phyloP scores from a whole-genome alignment of 805 yeast genomes.

The Blastobotrys chiropterorum region DNA sequence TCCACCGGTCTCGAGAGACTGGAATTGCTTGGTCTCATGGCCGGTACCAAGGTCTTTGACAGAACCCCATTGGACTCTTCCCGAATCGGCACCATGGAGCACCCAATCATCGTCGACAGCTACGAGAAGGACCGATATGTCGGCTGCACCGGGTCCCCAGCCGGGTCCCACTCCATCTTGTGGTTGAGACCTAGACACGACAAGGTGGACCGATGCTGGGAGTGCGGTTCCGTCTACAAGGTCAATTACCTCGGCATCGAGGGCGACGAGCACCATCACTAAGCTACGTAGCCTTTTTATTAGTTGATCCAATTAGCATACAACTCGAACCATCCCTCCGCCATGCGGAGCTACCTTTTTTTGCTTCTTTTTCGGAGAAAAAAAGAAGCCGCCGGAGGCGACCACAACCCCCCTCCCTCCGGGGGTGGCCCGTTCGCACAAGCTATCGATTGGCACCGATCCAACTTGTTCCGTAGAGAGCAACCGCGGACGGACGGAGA shows the following conservation, averaged over 20 bases:
- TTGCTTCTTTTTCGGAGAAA: too few relatives aligned
- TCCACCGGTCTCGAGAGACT: conserved; percentile 98
- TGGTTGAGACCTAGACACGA: conserved; percentile 87
- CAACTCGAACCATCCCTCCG: too few relatives aligned
- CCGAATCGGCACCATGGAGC: conserved; percentile 83
- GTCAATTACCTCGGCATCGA: conserved; percentile 83
- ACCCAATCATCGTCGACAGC: conserved; percentile 85
- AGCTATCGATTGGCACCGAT: too few relatives aligned
- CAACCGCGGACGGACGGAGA: too few relatives aligned
- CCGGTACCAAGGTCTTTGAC: conserved; percentile 89
- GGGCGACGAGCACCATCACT: conserved; percentile 43
- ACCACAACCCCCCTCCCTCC: too few relatives aligned
- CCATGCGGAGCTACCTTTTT: too few relatives aligned
- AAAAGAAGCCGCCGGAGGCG: too few relatives aligned
- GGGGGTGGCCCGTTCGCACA: too few relatives aligned
- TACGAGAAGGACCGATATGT: conserved; percentile 91
- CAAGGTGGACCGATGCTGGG: conserved; percentile 94
- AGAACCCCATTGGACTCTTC: conserved; percentile 78
- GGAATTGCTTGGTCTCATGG: conserved; percentile 87
- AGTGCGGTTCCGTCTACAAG: conserved; percentile 93
- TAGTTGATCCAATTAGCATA: too few relatives aligned
- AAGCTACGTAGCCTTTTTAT: too few relatives aligned
- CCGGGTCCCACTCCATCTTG: conserved; percentile 82
- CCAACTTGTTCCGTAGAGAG: too few relatives aligned
- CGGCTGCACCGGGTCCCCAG: conserved; percentile 96